Conservation (phyloP, 805 yeast genomes). For the Tetrapisispora pingtungensis region DNA sequence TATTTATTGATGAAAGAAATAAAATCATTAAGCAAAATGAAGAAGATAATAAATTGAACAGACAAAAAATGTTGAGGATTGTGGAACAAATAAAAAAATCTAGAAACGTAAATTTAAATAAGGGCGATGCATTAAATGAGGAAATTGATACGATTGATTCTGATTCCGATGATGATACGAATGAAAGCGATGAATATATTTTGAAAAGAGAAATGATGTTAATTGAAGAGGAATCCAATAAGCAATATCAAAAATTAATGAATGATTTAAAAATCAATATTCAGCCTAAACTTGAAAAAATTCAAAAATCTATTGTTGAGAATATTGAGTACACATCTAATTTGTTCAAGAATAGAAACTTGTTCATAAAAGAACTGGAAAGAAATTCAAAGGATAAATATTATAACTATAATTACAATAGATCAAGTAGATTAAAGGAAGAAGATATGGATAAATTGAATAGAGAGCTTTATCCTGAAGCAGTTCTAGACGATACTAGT, state of each 20-base stretch:
- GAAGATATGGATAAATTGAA: constrained; percentile 10
- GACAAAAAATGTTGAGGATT: constrained; percentile 18
- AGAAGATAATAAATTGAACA: constrained; percentile 21
- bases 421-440: constrained; percentile 20
- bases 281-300: constrained; percentile 13
- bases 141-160: constrained; percentile 11
- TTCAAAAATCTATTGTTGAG: constrained; percentile 9
- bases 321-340: constrained; percentile 13
- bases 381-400: constrained; percentile 17
- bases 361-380: constrained; percentile 17
- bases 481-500: background rate
- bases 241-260: constrained; percentile 11
- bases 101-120: constrained; percentile 3
- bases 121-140: constrained; percentile 8
- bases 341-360: constrained; percentile 9
- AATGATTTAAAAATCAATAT: constrained; percentile 7
- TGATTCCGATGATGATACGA: constrained; percentile 5
- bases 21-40: constrained; percentile 36
- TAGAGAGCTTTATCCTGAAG: constrained; percentile 7
- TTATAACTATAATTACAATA: constrained; percentile 18
- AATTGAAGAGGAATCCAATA: constrained; percentile 10
- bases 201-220: constrained; percentile 7
- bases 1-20: constrained; percentile 41
- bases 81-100: constrained; percentile 22
- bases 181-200: constrained; percentile 1